A percentile compares a stretch with the other conserved stretches of the same genome.
Evolutionary conservation across 306 rosid species (phyloP).

Genomic region (Casuarina equisetifolia): DNA sequence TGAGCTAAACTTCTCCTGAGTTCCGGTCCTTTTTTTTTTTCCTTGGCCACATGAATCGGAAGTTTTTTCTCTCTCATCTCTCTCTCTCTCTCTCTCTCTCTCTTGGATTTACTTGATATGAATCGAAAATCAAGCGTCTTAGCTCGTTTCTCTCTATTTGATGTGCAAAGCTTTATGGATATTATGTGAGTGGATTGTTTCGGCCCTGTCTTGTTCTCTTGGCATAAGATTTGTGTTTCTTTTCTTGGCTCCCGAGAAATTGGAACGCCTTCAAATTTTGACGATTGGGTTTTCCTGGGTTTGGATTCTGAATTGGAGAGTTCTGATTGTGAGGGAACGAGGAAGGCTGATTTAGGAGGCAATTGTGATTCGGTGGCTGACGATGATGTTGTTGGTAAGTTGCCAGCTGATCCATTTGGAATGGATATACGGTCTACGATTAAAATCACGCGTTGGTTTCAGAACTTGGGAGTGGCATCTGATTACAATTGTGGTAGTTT

Average conservation of each 20-base stretch:
- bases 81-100: neutral
- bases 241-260: neutral
- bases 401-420: constrained; percentile 71
- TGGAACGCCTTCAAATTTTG: constrained; percentile 39
- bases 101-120: neutral
- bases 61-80: neutral
- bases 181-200: constrained; percentile 2
- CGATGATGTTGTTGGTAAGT: constrained; percentile 54
- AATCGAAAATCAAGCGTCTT: neutral
- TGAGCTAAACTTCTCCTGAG: neutral
- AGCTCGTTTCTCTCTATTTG: neutral
- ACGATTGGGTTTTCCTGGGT: constrained; percentile 32
- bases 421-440: constrained; percentile 51
- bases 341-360: constrained; percentile 29
- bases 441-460: constrained; percentile 50
- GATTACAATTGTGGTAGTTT: constrained; percentile 29
- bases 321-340: constrained; percentile 16
- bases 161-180: neutral
- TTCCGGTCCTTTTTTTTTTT: constrained; percentile 6
- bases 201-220: constrained; percentile 10
- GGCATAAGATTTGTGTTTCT: constrained; percentile 19
- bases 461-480: constrained; percentile 37
- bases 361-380: constrained; percentile 21
- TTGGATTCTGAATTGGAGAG: constrained; percentile 25
- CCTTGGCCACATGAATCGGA: neutral